Conservation (phyloP, 2,329 filamentous ascomycete genomes). For the Xylaria sp. region DNA sequence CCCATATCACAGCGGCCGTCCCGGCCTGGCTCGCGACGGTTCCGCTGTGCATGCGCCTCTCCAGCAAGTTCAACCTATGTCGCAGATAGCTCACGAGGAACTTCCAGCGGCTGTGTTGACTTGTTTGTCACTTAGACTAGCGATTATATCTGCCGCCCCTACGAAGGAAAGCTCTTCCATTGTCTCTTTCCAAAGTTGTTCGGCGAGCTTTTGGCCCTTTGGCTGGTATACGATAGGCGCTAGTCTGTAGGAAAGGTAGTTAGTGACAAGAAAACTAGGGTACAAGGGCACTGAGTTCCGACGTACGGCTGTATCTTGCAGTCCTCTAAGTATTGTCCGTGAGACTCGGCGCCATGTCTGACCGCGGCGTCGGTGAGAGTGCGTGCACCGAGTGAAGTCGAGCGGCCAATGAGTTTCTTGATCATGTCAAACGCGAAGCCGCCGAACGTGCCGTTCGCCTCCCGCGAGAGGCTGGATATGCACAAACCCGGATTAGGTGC, state of each 20-base stretch:
- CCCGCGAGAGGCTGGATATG: constrained; percentile 17
- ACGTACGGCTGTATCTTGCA: constrained; percentile 37
- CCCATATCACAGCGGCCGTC: no score
- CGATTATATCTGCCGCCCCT: not conserved
- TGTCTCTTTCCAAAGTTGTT: not conserved
- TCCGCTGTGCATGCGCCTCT: no score
- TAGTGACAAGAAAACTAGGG: not conserved
- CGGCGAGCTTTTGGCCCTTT: not conserved
- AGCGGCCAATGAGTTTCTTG: constrained; percentile 22
- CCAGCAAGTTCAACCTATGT: no score
- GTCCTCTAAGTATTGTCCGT: constrained; percentile 38
- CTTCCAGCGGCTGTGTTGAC: no score
- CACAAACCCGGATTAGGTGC: constrained; percentile 33
- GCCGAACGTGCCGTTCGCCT: not conserved
- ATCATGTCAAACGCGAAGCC: not conserved
- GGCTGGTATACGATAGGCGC: not conserved
- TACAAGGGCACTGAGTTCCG: not conserved
- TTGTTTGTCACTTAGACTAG: not conserved
- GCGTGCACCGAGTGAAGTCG: constrained; percentile 22
- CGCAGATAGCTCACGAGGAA: no score
- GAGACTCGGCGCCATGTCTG: constrained; percentile 21
- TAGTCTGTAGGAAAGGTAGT: not conserved
- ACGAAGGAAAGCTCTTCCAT: not conserved
- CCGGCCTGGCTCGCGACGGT: no score
- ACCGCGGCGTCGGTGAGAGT: constrained; percentile 32